Conservation (phyloP, 495 filamentous ascomycete genomes). For the Viridothelium virens region DNA sequence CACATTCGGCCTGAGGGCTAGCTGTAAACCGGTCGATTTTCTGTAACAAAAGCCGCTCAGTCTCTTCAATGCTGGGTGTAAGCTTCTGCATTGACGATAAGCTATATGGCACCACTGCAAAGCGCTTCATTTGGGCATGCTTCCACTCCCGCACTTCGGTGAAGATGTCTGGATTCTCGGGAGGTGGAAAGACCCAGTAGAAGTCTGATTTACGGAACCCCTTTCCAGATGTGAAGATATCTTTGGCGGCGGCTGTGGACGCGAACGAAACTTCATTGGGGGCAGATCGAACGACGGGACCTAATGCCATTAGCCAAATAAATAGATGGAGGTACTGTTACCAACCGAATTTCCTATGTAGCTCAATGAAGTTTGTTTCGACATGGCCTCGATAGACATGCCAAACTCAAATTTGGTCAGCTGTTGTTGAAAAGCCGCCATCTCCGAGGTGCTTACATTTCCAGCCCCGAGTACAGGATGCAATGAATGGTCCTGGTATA, state of each 20-base stretch:
- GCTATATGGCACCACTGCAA: slow-evolving; percentile 47
- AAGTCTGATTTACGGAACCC: slow-evolving; percentile 51
- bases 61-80: slow-evolving; percentile 42
- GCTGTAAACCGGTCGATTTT: slow-evolving; percentile 37
- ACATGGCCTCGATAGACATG: slow-evolving; percentile 22
- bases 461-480: slow-evolving; percentile 23
- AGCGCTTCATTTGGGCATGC: slow-evolving; percentile 49
- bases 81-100: slow-evolving; percentile 49
- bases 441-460: slow-evolving; percentile 18
- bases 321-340: not conserved
- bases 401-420: slow-evolving; percentile 15
- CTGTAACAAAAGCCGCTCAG: slow-evolving; percentile 37
- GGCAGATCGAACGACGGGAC: slow-evolving; percentile 48
- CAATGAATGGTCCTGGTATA: slow-evolving; percentile 23
- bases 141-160: slow-evolving; percentile 48
- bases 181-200: slow-evolving; percentile 48
- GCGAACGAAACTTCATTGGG: slow-evolving; percentile 51
- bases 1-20: slow-evolving; percentile 32
- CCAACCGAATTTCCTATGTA: slow-evolving; percentile 17
- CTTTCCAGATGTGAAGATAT: slow-evolving; percentile 44
- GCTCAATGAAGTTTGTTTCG: slow-evolving; percentile 23
- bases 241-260: slow-evolving; percentile 41
- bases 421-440: not conserved
- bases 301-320: slow-evolving; percentile 19
- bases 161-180: slow-evolving; percentile 54